These are phyloP conservation scores for Euphorbia lathyris DNA, from an alignment of 345 rosid genomes.

Conservation along the genomic window DNA sequence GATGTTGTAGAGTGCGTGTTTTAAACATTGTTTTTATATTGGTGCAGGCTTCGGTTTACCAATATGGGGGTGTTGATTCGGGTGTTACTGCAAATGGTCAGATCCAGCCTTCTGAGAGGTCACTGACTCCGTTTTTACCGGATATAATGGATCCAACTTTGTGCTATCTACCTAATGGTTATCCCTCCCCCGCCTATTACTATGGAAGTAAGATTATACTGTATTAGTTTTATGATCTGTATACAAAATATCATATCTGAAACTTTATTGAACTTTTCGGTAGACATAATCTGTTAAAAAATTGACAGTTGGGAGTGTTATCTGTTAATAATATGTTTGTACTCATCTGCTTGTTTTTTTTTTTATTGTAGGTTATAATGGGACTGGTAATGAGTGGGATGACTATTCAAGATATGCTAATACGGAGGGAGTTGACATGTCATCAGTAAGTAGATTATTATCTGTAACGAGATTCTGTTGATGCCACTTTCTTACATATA, in stretches of 20 bases:
- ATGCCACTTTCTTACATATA: not conserved
- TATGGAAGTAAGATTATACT: conserved; percentile 43
- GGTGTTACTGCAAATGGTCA: conserved; percentile 45
- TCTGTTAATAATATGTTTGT: not conserved
- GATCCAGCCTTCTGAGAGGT: conserved; percentile 55
- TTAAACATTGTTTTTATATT: conserved; percentile 8
- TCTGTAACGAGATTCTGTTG: not conserved
- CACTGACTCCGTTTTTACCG: conserved; percentile 51
- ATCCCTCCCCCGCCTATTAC: conserved; percentile 44
- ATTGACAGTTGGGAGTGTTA: not conserved
- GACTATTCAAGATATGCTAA: conserved; percentile 54
- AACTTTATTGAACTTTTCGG: not conserved
- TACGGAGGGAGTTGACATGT: conserved; percentile 69
- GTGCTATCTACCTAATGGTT: conserved; percentile 62
- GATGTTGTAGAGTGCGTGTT: not conserved
- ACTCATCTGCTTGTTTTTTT: not conserved
- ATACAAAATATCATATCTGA: not conserved
- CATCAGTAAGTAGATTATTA: conserved; percentile 49
- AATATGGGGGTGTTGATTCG: conserved; percentile 57
- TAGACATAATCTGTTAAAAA: not conserved
- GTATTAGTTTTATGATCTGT: not conserved
- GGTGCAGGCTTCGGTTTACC: conserved; percentile 55
- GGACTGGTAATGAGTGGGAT: conserved; percentile 61
- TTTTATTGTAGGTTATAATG: conserved; percentile 46
- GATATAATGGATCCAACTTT: conserved; percentile 60